A percentile compares a stretch with the other conserved stretches of the same genome.
phyloP scores from a whole-genome alignment of 106 monocot species.

The Dioscorea zingiberensis region DNA sequence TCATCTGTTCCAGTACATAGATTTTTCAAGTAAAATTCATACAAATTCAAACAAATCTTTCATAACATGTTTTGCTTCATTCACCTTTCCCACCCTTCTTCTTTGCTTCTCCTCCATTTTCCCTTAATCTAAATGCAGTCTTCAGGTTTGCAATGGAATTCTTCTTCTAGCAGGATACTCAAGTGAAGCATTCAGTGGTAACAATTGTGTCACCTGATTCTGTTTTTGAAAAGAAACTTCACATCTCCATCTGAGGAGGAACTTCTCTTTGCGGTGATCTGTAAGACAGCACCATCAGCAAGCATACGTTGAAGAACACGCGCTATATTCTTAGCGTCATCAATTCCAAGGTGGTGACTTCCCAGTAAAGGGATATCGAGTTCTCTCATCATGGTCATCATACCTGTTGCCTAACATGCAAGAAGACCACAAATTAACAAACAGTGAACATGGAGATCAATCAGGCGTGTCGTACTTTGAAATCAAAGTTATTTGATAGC shows the following conservation, averaged over 20 bases:
- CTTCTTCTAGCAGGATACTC: no score
- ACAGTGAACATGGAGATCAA: neutral
- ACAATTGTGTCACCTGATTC: constrained; percentile 44
- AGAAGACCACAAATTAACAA: neutral
- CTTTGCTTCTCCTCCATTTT: no score
- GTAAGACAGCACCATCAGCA: constrained; percentile 60
- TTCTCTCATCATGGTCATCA: constrained; percentile 90
- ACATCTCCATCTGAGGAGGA: constrained; percentile 31
- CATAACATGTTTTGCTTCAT: no score
- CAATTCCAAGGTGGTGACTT: constrained; percentile 96
- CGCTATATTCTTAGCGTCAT: constrained; percentile 82
- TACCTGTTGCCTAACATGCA: constrained; percentile 70
- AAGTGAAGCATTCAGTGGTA: no score
- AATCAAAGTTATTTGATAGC: neutral
- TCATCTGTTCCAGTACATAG: no score
- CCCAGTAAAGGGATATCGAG: constrained; percentile 58
- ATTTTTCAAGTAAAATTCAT: no score
- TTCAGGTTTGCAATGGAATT: no score
- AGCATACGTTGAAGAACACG: constrained; percentile 75
- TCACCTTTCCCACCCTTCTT: no score
- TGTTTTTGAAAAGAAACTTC: constrained; percentile 65
- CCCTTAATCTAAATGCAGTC: no score
- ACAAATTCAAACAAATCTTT: no score
- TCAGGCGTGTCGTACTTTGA: neutral
- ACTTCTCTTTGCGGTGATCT: constrained; percentile 71